Conservation (phyloP, 192 early-diverging fungal species). For the Podila clonocystis region DNA sequence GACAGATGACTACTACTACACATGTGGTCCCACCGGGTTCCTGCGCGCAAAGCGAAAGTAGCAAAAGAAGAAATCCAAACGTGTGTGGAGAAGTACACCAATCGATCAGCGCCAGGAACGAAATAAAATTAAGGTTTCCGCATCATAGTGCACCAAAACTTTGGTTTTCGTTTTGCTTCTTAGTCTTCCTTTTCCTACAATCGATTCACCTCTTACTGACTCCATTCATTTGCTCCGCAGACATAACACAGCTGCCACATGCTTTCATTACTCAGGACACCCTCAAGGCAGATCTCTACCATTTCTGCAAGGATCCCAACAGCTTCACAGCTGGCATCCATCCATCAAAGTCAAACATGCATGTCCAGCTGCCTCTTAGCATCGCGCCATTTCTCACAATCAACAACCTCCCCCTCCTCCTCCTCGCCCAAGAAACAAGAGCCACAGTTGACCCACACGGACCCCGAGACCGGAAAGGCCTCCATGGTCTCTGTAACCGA, state of each 20-base stretch:
- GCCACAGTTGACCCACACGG: slow-evolving; percentile 77
- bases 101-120: too few species aligned
- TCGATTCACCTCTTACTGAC: too few species aligned
- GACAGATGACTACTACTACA: slow-evolving; percentile 59
- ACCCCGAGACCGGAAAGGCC: slow-evolving; percentile 75
- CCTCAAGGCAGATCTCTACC: neutral
- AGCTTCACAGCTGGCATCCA: neutral
- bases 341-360: neutral
- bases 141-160: neutral
- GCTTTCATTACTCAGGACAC: neutral
- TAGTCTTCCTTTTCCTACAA: too few species aligned
- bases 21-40: slow-evolving; percentile 72
- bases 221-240: neutral
- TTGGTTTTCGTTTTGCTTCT: too few species aligned
- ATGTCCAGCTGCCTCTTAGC: neutral
- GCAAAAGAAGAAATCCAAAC: neutral
- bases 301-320: neutral
- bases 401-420: neutral
- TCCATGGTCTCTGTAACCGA: slow-evolving; percentile 89
- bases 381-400: neutral
- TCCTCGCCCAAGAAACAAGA: neutral
- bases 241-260: neutral
- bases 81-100: too few species aligned
- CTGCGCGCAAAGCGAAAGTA: slow-evolving; percentile 29
- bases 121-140: neutral